These are phyloP conservation scores for Cercospora berteroae DNA, from an alignment of 2,329 filamentous ascomycete genomes.

Conservation along the genomic window DNA sequence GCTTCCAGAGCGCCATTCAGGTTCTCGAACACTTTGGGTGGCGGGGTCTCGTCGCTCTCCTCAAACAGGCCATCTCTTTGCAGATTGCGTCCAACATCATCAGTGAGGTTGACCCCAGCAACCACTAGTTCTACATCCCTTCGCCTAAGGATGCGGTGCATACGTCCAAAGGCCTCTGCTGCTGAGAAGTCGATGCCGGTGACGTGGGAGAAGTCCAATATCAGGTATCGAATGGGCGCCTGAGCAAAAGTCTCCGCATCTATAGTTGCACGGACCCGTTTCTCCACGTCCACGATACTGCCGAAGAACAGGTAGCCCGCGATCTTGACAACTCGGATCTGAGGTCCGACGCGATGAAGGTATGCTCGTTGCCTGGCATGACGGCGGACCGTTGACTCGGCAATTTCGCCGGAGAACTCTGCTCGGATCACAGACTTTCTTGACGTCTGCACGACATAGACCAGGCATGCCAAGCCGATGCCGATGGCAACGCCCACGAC, in stretches of 20 bases:
- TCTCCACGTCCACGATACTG: slow-evolving; percentile 92
- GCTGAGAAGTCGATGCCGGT: slow-evolving; percentile 94
- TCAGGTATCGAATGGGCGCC: slow-evolving; percentile 81
- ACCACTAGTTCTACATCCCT: slow-evolving; percentile 78
- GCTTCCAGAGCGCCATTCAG: slow-evolving; percentile 91
- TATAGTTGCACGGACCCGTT: slow-evolving; percentile 76
- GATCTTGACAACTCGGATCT: slow-evolving; percentile 88
- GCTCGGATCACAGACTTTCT: slow-evolving; percentile 84
- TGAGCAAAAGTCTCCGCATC: slow-evolving; percentile 75
- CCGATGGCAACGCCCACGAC: slow-evolving; percentile 90
- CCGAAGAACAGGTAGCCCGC: slow-evolving; percentile 97
- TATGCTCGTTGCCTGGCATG: slow-evolving; percentile 88
- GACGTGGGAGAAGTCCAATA: slow-evolving; percentile 86
- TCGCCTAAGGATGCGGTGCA: slow-evolving; percentile 76
- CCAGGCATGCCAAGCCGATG: slow-evolving; percentile 86
- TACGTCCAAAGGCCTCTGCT: slow-evolving; percentile 88
- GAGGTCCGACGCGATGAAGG: slow-evolving; percentile 76
- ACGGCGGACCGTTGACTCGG: slow-evolving; percentile 86
- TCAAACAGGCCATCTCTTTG: slow-evolving; percentile 80
- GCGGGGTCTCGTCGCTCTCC: slow-evolving; percentile 59
- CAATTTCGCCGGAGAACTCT: slow-evolving; percentile 84
- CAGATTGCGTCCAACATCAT: slow-evolving; percentile 73
- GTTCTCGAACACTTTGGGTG: slow-evolving; percentile 70
- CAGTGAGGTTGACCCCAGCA: slow-evolving; percentile 74
- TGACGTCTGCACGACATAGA: slow-evolving; percentile 87